These are phyloP conservation scores for Penicillium sp. DNA, from an alignment of 2,329 filamentous ascomycete genomes.

Conservation along the genomic window DNA sequence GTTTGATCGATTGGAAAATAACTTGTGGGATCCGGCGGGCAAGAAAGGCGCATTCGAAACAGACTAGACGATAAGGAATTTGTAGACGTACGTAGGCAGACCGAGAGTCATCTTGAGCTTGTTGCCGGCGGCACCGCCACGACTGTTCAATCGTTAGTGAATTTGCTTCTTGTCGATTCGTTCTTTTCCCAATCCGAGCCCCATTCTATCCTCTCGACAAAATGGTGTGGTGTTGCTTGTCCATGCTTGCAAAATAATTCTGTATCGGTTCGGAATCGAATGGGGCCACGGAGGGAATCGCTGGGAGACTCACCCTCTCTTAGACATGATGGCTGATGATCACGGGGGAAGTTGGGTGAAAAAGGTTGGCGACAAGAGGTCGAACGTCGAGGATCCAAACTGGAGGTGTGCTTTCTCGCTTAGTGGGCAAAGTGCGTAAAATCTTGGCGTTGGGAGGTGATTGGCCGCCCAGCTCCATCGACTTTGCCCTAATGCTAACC, in stretches of 20 bases:
- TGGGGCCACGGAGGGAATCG: slow-evolving; percentile 11
- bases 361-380: slow-evolving; percentile 31
- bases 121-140: slow-evolving; percentile 93
- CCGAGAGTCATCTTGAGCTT: slow-evolving; percentile 99
- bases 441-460: slow-evolving; percentile 36
- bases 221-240: slow-evolving; percentile 5
- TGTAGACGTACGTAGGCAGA: slow-evolving; percentile 90
- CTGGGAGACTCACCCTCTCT: slow-evolving; percentile 46
- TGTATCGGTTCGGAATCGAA: slow-evolving; percentile 15
- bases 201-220: slow-evolving; percentile 8
- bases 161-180: slow-evolving; percentile 7
- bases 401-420: slow-evolving; percentile 39
- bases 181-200: slow-evolving; percentile 3
- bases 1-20: slow-evolving; percentile 11
- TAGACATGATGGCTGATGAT: slow-evolving; percentile 50
- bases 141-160: slow-evolving; percentile 43
- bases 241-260: slow-evolving; percentile 5
- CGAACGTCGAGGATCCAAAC: slow-evolving; percentile 27
- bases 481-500: slow-evolving; percentile 40
- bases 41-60: slow-evolving; percentile 10
- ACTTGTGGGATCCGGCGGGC: slow-evolving; percentile 8
- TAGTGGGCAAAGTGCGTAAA: slow-evolving; percentile 43
- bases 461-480: slow-evolving; percentile 20
- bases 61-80: slow-evolving; percentile 11
- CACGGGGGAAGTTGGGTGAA: slow-evolving; percentile 36